Base-by-base conservation (phyloP, 495 filamentous ascomycete species). In the Penicillium salamii region DNA sequence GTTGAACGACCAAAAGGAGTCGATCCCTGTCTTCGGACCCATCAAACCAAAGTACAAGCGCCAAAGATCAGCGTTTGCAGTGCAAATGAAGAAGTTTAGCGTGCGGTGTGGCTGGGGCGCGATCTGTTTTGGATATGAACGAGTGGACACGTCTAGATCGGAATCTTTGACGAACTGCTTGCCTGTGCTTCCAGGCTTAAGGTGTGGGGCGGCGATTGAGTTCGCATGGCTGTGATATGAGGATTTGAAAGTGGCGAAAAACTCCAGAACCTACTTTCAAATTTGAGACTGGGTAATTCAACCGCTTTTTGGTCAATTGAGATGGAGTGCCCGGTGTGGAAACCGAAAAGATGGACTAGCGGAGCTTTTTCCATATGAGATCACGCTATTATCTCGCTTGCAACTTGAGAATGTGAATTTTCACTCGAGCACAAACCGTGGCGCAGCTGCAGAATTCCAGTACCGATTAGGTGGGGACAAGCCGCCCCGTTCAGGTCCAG, bases 91-190 rank as follows among this genome's bases (percentile, higher is more conserved):
- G 32, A 14, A 19, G n/a, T 1, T 11, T 21, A 23, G 5, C n/a
- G 19, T 36, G 21, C 21, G 12, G 6, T 12, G 29, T 37, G 6
- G 20, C 43, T 38, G 34, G 11, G 21, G 43, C 43, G 7, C 14
- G 32, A 36, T 46, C 43, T 15, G 4, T 15, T 36, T 21, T 26
- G 18, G 39, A 33, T 17, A 31, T 40, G 45, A 34, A 33, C 19
- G 17, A 12, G 35, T 48, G 45, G 35, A 33, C 26, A 39, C 35
- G 45, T 39, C 45, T 19, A 24, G 35, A 48, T 48, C 35, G 20
- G 6, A 33, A 40, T 8, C 15, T 38, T 23, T 24, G 15, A 13
- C 18, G 26, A 21, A 32, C 45, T 4, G 35, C 36, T 15, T 31
- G 6, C 21, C 13, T 20, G 32, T 46, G 20, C 31, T 15, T 29